A percentile compares a stretch with the other conserved stretches of the same genome.
Evolutionary conservation across 768 basidiomycete species (phyloP).

Genomic region (Phylloporus arenicola): DNA sequence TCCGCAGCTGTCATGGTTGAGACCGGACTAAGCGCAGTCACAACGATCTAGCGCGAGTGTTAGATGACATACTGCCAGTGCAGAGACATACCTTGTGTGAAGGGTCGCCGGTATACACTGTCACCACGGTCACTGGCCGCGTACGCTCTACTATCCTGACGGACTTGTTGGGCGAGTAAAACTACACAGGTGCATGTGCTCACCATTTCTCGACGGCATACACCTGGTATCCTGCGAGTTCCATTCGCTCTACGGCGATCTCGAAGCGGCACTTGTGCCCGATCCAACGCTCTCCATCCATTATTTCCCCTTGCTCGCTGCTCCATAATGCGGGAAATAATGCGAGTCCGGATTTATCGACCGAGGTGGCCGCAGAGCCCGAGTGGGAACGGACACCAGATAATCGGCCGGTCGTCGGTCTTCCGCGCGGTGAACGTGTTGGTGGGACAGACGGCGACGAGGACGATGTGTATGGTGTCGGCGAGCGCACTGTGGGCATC

Average conservation of each 20-base stretch:
- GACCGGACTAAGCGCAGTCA: slow-evolving; percentile 50
- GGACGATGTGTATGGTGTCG: not conserved
- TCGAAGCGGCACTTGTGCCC: slow-evolving; percentile 44
- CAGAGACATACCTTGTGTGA: slow-evolving; percentile 49
- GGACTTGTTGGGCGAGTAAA: not conserved
- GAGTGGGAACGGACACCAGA: slow-evolving; percentile 31
- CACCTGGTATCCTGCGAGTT: slow-evolving; percentile 62
- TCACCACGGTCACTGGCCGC: slow-evolving; percentile 53
- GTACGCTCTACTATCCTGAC: slow-evolving; percentile 63
- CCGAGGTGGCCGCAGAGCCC: slow-evolving; percentile 24
- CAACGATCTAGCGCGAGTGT: slow-evolving; percentile 44
- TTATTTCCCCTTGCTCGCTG: slow-evolving; percentile 10
- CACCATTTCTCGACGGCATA: slow-evolving; percentile 87
- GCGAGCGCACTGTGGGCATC: slow-evolving; percentile 32
- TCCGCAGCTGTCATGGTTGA: slow-evolving; percentile 38
- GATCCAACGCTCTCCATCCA: slow-evolving; percentile 39
- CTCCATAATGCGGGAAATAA: slow-evolving; percentile 3
- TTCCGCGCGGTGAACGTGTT: slow-evolving; percentile 23
- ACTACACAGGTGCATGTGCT: slow-evolving; percentile 10
- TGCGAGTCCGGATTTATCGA: slow-evolving; percentile 10
- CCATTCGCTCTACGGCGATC: slow-evolving; percentile 42
- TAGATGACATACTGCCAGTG: not conserved
- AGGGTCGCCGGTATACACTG: slow-evolving; percentile 74
- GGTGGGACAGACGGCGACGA: slow-evolving; percentile 11
- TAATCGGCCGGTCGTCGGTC: slow-evolving; percentile 22